Conservation (phyloP, 805 yeast species). For the Teunomyces tritomae region DNA sequence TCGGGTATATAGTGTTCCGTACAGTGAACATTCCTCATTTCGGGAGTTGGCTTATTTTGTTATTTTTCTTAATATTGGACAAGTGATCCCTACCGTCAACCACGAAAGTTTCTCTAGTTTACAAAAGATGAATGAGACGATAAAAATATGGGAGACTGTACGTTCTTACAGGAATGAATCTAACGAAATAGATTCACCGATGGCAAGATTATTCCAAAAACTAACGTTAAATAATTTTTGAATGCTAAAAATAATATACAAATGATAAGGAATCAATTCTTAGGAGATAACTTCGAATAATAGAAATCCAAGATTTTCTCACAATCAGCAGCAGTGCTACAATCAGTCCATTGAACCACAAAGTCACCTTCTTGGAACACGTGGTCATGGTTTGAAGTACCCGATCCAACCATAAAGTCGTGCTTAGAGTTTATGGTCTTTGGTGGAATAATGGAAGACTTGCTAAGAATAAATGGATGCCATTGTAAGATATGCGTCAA, state of each 20-base stretch:
- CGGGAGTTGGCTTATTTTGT: slow-evolving; percentile 72
- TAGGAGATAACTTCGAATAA: slow-evolving; percentile 1
- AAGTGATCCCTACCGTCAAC: slow-evolving; percentile 80
- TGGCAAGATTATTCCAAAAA: slow-evolving; percentile 4
- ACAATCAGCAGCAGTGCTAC: slow-evolving; percentile 52
- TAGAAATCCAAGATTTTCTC: slow-evolving; percentile 39
- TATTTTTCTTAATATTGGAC: slow-evolving; percentile 44
- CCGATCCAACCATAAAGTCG: slow-evolving; percentile 11
- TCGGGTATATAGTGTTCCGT: slow-evolving; percentile 69
- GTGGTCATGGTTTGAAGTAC: slow-evolving; percentile 12
- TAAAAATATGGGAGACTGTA: slow-evolving; percentile 28
- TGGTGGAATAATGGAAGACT: slow-evolving; percentile 66
- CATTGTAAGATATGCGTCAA: slow-evolving; percentile 87
- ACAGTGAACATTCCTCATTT: slow-evolving; percentile 92
- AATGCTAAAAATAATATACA: slow-evolving; percentile 3
- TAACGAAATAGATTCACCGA: slow-evolving; percentile 3
- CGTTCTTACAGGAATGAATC: slow-evolving; percentile 12
- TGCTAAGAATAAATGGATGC: slow-evolving; percentile 82
- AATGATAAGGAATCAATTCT: neutral
- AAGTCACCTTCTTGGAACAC: slow-evolving; percentile 66
- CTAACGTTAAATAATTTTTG: slow-evolving; percentile 18
- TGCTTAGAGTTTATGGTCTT: slow-evolving; percentile 35
- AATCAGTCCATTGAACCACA: slow-evolving; percentile 59
- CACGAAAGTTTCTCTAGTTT: slow-evolving; percentile 24
- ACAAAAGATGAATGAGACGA: slow-evolving; percentile 30